Evolutionary conservation across 2,329 filamentous ascomycete genomes (phyloP).

Genomic region (Fusarium continuum): DNA sequence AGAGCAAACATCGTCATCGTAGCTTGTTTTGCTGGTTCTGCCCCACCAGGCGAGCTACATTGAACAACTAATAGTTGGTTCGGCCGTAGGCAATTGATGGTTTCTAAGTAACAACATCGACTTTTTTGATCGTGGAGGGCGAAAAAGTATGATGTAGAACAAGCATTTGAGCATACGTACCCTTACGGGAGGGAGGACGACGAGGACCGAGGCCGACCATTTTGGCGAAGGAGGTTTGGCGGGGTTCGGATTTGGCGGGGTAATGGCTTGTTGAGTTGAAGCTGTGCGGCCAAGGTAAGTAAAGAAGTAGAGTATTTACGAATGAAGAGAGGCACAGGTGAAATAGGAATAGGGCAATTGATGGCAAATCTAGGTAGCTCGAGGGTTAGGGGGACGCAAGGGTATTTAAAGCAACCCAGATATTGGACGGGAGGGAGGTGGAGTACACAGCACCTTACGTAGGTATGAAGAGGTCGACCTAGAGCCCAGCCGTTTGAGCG

Average conservation of each 20-base stretch:
- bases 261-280: slow-evolving; percentile 38
- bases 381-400: slow-evolving; percentile 24
- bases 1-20: slow-evolving; percentile 31
- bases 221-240: slow-evolving; percentile 47
- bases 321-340: not conserved
- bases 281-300: slow-evolving; percentile 9
- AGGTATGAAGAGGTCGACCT: slow-evolving; percentile 29
- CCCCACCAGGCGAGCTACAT: slow-evolving; percentile 24
- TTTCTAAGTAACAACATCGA: not conserved
- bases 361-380: slow-evolving; percentile 1
- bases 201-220: slow-evolving; percentile 63
- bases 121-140: not conserved
- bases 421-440: slow-evolving; percentile 39
- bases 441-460: slow-evolving; percentile 33
- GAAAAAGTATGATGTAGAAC: not conserved
- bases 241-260: slow-evolving; percentile 52
- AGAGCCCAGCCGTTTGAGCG: slow-evolving; percentile 23
- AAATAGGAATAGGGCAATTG: slow-evolving; percentile 8
- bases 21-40: slow-evolving; percentile 16
- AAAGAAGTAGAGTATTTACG: not conserved
- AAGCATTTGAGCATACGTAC: slow-evolving; percentile 59
- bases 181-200: slow-evolving; percentile 67
- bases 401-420: slow-evolving; percentile 39
- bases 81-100: not conserved
- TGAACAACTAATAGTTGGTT: slow-evolving; percentile 15